Evolutionary conservation across 164 flowering plant species (phyloP).

Genomic region (Magnolia kwangsiensis): DNA sequence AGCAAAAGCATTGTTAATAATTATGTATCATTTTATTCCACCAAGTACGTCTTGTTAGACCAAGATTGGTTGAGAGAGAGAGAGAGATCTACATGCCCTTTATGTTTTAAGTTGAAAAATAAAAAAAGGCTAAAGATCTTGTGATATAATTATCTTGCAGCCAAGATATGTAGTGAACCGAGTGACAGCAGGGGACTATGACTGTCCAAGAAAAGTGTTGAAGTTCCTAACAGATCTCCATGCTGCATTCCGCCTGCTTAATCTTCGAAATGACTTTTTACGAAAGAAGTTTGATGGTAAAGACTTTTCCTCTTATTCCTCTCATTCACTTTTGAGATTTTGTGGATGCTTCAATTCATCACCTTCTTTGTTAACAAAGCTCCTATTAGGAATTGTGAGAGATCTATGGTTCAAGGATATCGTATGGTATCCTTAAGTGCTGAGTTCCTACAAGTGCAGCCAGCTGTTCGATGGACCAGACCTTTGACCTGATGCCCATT

Average conservation of each 20-base stretch:
- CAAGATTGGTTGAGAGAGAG: no score
- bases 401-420: background rate
- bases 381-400: background rate
- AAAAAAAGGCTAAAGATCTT: no score
- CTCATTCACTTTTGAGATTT: background rate
- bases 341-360: background rate
- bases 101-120: no score
- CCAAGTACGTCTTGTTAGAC: no score
- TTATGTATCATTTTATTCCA: no score
- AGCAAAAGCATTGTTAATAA: no score
- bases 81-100: no score
- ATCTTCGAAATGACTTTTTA: constrained; percentile 90
- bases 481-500: background rate
- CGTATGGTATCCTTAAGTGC: background rate
- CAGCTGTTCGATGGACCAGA: background rate
- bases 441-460: background rate
- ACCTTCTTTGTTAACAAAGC: background rate
- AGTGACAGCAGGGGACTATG: constrained; percentile 82
- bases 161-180: constrained; percentile 73
- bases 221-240: constrained; percentile 90
- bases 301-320: background rate
- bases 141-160: constrained; percentile 26
- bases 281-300: constrained; percentile 94
- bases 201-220: constrained; percentile 86
- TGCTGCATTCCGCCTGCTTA: constrained; percentile 91